A percentile compares a stretch with the other conserved stretches of the same genome.
phyloP scores from a whole-genome alignment of 129 eudicot species.

The Tagetes erecta region DNA sequence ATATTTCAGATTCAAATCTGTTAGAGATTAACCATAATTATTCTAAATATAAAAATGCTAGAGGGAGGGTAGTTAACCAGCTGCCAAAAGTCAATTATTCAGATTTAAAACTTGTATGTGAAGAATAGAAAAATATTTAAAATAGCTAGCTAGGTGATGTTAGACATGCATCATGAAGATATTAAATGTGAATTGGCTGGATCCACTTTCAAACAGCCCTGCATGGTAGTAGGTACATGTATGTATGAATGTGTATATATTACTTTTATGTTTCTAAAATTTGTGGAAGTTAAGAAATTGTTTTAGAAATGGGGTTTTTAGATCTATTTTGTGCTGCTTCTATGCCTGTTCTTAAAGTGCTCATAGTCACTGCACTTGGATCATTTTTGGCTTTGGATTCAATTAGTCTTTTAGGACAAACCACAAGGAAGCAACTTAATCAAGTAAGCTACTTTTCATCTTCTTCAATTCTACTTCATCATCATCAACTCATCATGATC shows the following conservation, averaged over 20 bases:
- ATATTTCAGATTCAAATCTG: too few species aligned
- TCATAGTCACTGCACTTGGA: slow-evolving; percentile 47
- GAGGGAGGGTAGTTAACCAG: too few species aligned
- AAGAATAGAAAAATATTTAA: too few species aligned
- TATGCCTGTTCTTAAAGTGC: slow-evolving; percentile 54
- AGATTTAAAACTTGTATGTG: too few species aligned
- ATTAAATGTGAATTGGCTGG: too few species aligned
- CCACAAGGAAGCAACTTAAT: slow-evolving; percentile 50
- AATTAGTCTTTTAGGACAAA: slow-evolving; percentile 38
- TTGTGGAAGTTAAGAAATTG: background rate
- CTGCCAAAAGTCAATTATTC: too few species aligned
- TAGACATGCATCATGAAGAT: too few species aligned
- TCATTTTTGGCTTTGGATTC: slow-evolving; percentile 47
- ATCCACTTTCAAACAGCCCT: too few species aligned
- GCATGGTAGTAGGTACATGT: too few species aligned
- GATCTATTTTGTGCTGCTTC: slow-evolving; percentile 54
- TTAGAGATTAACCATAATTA: too few species aligned
- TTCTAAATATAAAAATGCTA: too few species aligned
- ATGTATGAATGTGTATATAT: background rate
- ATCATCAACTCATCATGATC: background rate
- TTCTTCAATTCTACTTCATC: background rate
- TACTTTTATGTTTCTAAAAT: background rate
- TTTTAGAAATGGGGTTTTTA: slow-evolving; percentile 29
- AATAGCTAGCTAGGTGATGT: too few species aligned
- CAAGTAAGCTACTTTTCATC: slow-evolving; percentile 31